Percentiles rank a stretch among this genome's conserved stretches.
phyloP scores from a whole-genome alignment of 106 monocot genomes.

The Dendrobium chrysotoxum region DNA sequence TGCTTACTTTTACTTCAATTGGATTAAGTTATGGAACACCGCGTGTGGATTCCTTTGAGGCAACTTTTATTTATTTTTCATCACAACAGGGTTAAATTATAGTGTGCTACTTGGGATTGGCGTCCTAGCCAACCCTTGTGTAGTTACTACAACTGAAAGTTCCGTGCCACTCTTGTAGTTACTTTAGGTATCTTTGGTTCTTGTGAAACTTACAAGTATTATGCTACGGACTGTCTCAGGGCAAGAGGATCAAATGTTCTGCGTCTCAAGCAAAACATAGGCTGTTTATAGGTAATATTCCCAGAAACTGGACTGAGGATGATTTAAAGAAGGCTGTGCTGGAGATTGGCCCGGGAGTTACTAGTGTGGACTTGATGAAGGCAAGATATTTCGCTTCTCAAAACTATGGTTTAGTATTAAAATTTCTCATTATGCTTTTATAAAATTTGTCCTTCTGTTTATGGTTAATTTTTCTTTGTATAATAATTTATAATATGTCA shows the following conservation, averaged over 20 bases:
- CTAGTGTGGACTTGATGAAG: slow-evolving; percentile 65
- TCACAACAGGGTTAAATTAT: too few species aligned
- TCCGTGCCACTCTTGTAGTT: not conserved
- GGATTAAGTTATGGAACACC: too few species aligned
- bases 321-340: slow-evolving; percentile 56
- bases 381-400: slow-evolving; percentile 16
- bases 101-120: too few species aligned
- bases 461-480: not conserved
- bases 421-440: not conserved
- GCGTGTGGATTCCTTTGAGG: too few species aligned
- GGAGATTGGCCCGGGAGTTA: slow-evolving; percentile 69
- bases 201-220: not conserved
- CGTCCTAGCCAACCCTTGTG: too few species aligned
- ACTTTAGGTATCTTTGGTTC: not conserved
- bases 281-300: slow-evolving; percentile 85
- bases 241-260: slow-evolving; percentile 74
- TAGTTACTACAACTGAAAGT: too few species aligned
- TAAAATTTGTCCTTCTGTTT: not conserved
- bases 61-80: too few species aligned
- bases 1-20: not conserved
- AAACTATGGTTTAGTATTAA: not conserved
- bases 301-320: slow-evolving; percentile 60
- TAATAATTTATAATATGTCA: not conserved
- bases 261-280: slow-evolving; percentile 74
- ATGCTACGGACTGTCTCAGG: slow-evolving; percentile 24